A percentile compares a stretch with the other conserved stretches of the same genome.
These are phyloP conservation scores for Gautieria morchelliformis DNA, from an alignment of 768 basidiomycete genomes.

Conservation along the genomic window DNA sequence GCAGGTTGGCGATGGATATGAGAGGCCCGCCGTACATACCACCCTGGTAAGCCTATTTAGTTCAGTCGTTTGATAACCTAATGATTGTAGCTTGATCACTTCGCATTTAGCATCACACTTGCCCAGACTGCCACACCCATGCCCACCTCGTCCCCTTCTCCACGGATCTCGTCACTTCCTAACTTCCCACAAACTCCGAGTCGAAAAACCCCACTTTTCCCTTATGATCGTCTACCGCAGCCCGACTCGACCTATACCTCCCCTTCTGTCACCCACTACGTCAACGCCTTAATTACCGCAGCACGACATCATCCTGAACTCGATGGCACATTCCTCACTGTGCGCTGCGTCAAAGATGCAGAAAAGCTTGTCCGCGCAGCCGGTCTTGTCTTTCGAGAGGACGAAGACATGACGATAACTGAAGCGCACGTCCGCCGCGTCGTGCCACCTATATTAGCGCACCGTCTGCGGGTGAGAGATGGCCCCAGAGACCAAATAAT, in stretches of 20 bases:
- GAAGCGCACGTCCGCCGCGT: conserved; percentile 61
- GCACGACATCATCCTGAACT: conserved; percentile 60
- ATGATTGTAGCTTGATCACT: conserved; percentile 56
- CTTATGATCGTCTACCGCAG: conserved; percentile 12
- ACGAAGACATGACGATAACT: conserved; percentile 1
- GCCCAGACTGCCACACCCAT: conserved; percentile 19
- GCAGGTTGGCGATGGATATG: conserved; percentile 42
- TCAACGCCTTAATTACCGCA: conserved; percentile 47
- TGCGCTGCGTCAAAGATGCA: conserved; percentile 50
- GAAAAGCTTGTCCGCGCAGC: conserved; percentile 58
- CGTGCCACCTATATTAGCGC: conserved; percentile 62
- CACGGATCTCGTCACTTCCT: conserved; percentile 11
- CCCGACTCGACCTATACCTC: conserved; percentile 12
- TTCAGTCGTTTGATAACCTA: background rate
- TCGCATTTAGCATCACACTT: conserved; percentile 61
- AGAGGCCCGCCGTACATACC: conserved; percentile 57
- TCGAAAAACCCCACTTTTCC: background rate
- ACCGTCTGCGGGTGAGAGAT: conserved; percentile 61
- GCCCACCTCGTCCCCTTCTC: conserved; percentile 20
- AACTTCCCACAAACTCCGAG: background rate
- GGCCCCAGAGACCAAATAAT: conserved; percentile 58
- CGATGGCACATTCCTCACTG: conserved; percentile 60
- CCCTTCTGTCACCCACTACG: conserved; percentile 22
- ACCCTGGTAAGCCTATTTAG: conserved; percentile 41
- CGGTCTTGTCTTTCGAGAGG: conserved; percentile 38